These are phyloP conservation scores for Colletotrichum cordylinicola DNA, from an alignment of 2,329 filamentous ascomycete species.

Conservation along the genomic window DNA sequence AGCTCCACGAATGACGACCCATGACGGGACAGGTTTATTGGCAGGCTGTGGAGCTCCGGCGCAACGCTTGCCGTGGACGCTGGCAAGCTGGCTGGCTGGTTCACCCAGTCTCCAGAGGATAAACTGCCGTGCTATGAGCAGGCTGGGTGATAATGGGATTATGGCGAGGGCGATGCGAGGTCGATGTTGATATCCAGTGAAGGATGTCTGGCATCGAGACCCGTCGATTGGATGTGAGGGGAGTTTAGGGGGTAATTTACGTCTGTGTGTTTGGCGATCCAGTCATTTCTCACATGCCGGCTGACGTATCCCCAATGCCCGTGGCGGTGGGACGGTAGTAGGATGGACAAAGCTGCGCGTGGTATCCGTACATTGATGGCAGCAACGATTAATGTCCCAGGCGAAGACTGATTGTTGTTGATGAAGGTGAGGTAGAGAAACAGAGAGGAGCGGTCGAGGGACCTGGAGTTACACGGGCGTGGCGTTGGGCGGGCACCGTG, in stretches of 20 bases:
- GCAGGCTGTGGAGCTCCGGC: not conserved
- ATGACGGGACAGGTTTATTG: not conserved
- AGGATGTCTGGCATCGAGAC: constrained; percentile 9
- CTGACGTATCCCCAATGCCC: not conserved
- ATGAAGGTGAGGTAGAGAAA: not conserved
- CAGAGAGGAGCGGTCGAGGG: not conserved
- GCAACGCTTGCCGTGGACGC: not conserved
- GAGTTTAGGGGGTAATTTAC: not conserved
- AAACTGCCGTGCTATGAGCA: not conserved
- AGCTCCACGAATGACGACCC: not conserved
- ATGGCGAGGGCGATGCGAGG: not conserved
- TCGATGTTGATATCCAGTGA: constrained; percentile 5
- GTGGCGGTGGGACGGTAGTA: not conserved
- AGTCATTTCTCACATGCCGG: constrained; percentile 7
- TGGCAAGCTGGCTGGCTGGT: not conserved
- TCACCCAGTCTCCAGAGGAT: not conserved
- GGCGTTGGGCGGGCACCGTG: not conserved
- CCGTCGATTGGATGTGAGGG: not conserved
- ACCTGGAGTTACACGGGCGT: not conserved
- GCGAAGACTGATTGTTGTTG: not conserved
- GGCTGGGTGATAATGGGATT: not conserved
- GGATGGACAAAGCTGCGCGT: not conserved
- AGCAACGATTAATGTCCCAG: not conserved
- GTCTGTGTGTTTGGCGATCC: not conserved
- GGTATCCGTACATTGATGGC: not conserved